These are phyloP conservation scores for Lactifluus subvellereus DNA, from an alignment of 768 basidiomycete genomes.

Conservation along the genomic window DNA sequence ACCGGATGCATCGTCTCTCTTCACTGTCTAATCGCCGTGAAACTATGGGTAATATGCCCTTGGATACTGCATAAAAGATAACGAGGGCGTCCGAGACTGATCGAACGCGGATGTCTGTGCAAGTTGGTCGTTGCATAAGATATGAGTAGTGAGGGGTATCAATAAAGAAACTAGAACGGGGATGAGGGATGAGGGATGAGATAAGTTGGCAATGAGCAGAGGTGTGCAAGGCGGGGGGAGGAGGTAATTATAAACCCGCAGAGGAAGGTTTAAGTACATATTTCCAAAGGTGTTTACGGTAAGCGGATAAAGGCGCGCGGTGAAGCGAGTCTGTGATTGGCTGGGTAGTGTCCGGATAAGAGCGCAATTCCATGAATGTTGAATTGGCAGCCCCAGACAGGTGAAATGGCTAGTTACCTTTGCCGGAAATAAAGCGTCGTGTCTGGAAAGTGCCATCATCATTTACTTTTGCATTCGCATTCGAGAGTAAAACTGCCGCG, in stretches of 20 bases:
- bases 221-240: constrained; percentile 2
- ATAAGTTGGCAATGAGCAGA: neutral
- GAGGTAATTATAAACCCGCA: constrained; percentile 3
- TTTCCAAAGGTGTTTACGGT: constrained; percentile 22
- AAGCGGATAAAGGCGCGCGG: constrained; percentile 19
- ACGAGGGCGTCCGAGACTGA: constrained; percentile 61
- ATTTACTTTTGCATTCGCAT: constrained; percentile 8
- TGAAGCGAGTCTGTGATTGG: constrained; percentile 14
- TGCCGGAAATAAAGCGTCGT: constrained; percentile 12
- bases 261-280: constrained; percentile 22
- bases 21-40: constrained; percentile 68
- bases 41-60: constrained; percentile 56
- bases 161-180: neutral
- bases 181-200: neutral
- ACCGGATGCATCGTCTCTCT: constrained; percentile 61
- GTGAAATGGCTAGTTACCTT: constrained; percentile 20
- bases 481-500: constrained; percentile 14
- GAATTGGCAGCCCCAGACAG: constrained; percentile 21
- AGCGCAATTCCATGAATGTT: constrained; percentile 20
- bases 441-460: constrained; percentile 6
- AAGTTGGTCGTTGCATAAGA: constrained; percentile 64
- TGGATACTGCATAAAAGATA: constrained; percentile 68
- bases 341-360: constrained; percentile 19
- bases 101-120: constrained; percentile 55
- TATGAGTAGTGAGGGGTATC: neutral